A percentile compares a stretch with the other conserved stretches of the same genome.
These are phyloP conservation scores for Trichoderma semiorbis DNA, from an alignment of 2,329 filamentous ascomycete species.

Conservation along the genomic window DNA sequence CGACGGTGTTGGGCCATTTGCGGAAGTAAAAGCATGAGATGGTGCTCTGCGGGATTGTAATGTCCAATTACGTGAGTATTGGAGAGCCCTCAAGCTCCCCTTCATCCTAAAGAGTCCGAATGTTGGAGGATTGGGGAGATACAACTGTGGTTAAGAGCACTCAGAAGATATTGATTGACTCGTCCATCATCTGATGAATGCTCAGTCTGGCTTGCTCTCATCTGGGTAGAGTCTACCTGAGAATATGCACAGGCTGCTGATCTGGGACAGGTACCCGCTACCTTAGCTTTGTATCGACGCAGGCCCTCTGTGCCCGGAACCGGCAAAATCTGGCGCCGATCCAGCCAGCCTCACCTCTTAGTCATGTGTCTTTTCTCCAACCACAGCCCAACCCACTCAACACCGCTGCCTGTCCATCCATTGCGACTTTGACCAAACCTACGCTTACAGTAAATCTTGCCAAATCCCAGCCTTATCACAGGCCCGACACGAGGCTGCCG, in stretches of 20 bases:
- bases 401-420: neutral
- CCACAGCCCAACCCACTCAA: neutral
- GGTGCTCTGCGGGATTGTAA: neutral
- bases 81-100: neutral
- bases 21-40: neutral
- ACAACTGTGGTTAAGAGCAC: neutral
- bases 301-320: slow-evolving; percentile 15
- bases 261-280: neutral
- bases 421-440: slow-evolving; percentile 1
- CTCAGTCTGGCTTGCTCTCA: neutral
- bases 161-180: neutral
- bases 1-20: neutral
- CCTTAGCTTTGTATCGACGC: neutral
- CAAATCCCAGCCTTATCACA: slow-evolving; percentile 11
- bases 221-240: neutral
- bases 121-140: neutral
- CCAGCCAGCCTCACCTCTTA: neutral
- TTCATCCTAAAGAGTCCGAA: neutral
- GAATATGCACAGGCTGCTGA: neutral
- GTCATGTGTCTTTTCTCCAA: neutral
- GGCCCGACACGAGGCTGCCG: slow-evolving; percentile 7
- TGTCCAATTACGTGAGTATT: neutral
- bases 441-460: neutral
- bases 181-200: neutral
- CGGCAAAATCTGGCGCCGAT: slow-evolving; percentile 28